phyloP scores from a whole-genome alignment of 176 grass and related monocot species.

The Poa pratensis region DNA sequence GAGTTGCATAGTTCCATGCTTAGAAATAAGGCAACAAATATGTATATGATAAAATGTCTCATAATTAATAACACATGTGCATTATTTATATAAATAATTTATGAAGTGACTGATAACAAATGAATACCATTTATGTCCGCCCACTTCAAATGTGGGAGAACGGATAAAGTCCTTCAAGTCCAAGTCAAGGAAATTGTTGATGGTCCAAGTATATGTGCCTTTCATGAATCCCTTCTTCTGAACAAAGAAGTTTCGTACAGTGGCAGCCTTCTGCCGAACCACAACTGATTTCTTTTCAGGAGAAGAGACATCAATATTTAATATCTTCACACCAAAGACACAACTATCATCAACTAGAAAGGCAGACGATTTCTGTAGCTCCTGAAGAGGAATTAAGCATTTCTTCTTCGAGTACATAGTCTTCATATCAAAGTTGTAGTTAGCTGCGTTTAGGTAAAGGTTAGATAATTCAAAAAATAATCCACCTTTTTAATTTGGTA shows the following conservation, averaged over 20 bases:
- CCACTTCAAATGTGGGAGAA: slow-evolving; percentile 43
- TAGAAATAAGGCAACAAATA: not conserved
- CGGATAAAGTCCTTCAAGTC: not conserved
- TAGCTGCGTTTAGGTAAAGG: not conserved
- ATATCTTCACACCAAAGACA: slow-evolving; percentile 48
- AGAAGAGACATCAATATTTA: slow-evolving; percentile 3
- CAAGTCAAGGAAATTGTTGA: slow-evolving; percentile 22
- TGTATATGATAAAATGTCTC: not conserved
- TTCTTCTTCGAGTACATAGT: not conserved
- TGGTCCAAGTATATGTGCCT: slow-evolving; percentile 44
- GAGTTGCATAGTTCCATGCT: not conserved
- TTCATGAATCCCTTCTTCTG: slow-evolving; percentile 40
- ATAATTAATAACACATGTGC: not conserved
- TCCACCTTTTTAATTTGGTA: too few relatives aligned
- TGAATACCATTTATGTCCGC: slow-evolving; percentile 35
- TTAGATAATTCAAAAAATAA: not conserved
- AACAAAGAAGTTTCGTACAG: slow-evolving; percentile 32
- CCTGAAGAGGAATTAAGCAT: slow-evolving; percentile 31
- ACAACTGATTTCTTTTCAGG: not conserved
- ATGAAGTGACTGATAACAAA: not conserved
- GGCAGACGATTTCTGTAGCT: slow-evolving; percentile 37
- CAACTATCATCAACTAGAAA: slow-evolving; percentile 42
- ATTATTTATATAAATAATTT: not conserved
- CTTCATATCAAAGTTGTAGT: slow-evolving; percentile 10
- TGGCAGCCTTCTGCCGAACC: slow-evolving; percentile 16